Conservation (phyloP, 345 rosid genomes). For the Rubroshorea leprosula region DNA sequence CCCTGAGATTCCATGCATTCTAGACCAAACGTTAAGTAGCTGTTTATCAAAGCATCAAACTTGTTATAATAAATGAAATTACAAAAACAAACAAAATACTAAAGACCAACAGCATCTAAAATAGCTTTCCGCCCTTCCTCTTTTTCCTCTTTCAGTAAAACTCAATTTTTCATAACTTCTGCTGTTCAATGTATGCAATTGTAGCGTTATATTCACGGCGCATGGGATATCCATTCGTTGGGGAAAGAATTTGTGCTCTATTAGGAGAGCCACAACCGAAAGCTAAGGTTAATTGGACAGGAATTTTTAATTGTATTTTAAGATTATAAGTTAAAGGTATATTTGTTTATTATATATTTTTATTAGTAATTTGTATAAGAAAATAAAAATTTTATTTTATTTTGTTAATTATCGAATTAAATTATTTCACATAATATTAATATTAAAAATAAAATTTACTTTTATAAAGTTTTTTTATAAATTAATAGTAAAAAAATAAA, state of each 20-base stretch:
- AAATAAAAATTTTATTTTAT: too few species aligned
- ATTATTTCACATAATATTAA: too few species aligned
- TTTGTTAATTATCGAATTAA: too few species aligned
- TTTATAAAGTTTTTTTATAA: too few species aligned
- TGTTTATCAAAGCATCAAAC: neutral
- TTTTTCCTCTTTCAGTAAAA: slow-evolving; percentile 10
- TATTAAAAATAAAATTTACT: too few species aligned
- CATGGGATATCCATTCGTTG: slow-evolving; percentile 18
- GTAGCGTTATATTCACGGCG: slow-evolving; percentile 36
- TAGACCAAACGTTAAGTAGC: neutral
- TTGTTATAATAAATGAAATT: too few species aligned
- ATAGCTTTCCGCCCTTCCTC: neutral
- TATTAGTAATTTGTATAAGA: too few species aligned
- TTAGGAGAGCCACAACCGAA: neutral
- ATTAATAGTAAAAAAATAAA: too few species aligned
- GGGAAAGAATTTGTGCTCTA: slow-evolving; percentile 13
- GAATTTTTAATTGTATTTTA: too few species aligned
- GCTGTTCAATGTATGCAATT: slow-evolving; percentile 1
- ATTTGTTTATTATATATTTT: too few species aligned
- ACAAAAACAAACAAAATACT: neutral
- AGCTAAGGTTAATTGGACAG: slow-evolving; percentile 10
- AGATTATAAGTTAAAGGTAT: too few species aligned
- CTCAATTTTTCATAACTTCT: neutral
- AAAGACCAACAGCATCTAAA: neutral
- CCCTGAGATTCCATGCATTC: slow-evolving; percentile 6